Evolutionary conservation across 2,329 filamentous ascomycete genomes (phyloP).

Genomic region (Teratosphaeriaceae sp.): DNA sequence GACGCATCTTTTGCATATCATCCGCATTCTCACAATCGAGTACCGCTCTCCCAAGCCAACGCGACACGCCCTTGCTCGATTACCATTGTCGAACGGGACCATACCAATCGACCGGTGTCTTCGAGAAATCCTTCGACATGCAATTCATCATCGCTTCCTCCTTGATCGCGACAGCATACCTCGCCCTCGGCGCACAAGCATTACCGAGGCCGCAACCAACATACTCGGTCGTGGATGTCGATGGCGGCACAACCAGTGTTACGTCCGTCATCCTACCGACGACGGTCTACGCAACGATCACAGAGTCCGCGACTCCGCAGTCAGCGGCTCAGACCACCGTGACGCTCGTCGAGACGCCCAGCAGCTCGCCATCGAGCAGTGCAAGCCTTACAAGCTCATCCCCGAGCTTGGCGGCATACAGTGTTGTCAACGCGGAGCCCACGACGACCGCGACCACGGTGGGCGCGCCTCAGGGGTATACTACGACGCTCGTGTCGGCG

Average conservation of each 20-base stretch:
- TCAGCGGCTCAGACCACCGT: conserved; percentile 9
- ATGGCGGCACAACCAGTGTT: conserved; percentile 16
- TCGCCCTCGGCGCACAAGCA: conserved; percentile 19
- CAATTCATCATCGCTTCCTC: conserved; percentile 3
- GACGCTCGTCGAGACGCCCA: conserved; percentile 6
- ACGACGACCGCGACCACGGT: neutral
- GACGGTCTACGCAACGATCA: conserved; percentile 20
- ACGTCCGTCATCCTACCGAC: conserved; percentile 2
- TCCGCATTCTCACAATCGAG: neutral
- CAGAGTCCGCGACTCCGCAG: conserved; percentile 10
- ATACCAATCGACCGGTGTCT: too few species aligned
- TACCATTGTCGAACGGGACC: neutral
- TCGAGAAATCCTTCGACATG: conserved; percentile 5
- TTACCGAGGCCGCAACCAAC: conserved; percentile 21
- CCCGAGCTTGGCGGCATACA: neutral
- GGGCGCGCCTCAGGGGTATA: neutral
- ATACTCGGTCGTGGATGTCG: conserved; percentile 28
- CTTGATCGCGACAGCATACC: conserved; percentile 15
- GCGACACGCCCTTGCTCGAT: neutral
- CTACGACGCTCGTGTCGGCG: neutral
- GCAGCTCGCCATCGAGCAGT: conserved; percentile 7
- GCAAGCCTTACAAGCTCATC: conserved; percentile 3
- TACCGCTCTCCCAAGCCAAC: neutral
- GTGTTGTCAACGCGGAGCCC: neutral
- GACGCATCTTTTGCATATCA: conserved; percentile 1